phyloP scores from a whole-genome alignment of 345 rosid genomes.

The Hypericum perforatum region DNA sequence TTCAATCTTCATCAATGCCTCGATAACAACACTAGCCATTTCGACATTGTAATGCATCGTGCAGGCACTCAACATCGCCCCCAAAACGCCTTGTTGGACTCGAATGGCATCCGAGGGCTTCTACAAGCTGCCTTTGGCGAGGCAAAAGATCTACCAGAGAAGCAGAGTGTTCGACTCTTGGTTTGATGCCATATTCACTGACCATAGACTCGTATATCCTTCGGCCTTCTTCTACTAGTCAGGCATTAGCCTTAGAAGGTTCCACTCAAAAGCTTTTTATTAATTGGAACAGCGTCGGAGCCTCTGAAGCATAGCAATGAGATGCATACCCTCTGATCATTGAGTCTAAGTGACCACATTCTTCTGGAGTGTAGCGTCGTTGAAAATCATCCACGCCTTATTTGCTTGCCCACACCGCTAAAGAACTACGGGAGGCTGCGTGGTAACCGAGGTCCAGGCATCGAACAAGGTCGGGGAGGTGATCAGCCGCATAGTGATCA shows the following conservation, averaged over 20 bases:
- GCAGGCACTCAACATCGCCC: slow-evolving; percentile 65
- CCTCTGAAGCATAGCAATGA: too few relatives aligned
- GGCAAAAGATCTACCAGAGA: slow-evolving; percentile 49
- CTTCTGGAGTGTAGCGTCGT: slow-evolving; percentile 32
- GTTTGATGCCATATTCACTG: slow-evolving; percentile 35
- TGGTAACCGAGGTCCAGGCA: too few relatives aligned
- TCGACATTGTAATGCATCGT: slow-evolving; percentile 42
- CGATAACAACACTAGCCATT: too few relatives aligned
- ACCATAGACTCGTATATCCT: slow-evolving; percentile 44
- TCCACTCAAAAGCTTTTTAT: slow-evolving; percentile 39
- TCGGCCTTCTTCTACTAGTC: slow-evolving; percentile 54
- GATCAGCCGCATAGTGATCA: too few relatives aligned
- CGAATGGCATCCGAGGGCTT: slow-evolving; percentile 61
- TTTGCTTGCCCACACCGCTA: slow-evolving; percentile 55
- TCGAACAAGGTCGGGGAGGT: too few relatives aligned
- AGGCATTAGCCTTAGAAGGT: slow-evolving; percentile 53
- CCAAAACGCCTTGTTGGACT: slow-evolving; percentile 68
- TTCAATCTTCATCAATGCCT: slow-evolving; percentile 50
- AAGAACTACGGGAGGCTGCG: too few relatives aligned
- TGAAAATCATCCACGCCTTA: slow-evolving; percentile 40
- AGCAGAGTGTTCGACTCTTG: slow-evolving; percentile 59
- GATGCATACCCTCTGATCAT: slow-evolving; percentile 79
- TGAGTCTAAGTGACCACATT: slow-evolving; percentile 72
- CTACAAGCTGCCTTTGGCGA: slow-evolving; percentile 47
- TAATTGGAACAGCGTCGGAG: slow-evolving; percentile 29